Base-by-base conservation (phyloP, 768 basidiomycete species). In the Suillus ampliporus region DNA sequence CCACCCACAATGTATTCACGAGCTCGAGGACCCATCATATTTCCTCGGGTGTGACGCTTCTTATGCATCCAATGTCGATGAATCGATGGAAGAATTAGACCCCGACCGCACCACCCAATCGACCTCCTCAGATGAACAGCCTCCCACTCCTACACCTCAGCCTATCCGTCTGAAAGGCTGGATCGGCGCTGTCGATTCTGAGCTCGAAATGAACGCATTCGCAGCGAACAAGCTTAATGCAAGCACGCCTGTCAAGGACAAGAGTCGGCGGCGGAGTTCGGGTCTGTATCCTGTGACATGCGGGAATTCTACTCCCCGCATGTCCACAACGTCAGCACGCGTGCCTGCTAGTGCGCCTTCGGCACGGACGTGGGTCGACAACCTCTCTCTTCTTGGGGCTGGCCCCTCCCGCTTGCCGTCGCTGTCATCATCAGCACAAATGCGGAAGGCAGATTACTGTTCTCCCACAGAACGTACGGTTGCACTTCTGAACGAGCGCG, bases 401-500 rank as follows among this genome's bases (percentile, higher is more conserved):
- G 10, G 9, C 1, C 2, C 35, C 2, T 54, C 23, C 38, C 53
- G 9, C 10, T 21, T n/a, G 10, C 35, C 41, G 21, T 5, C 23
- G 21, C 41, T 21, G 35, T 17, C 52, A 17, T 44, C 63, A 53
- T 44, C 53, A 10, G 37, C 37, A 11, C 53, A 38, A 5, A 57
- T 21, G 37, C 21, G 57, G 48, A 64, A 43, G 28, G 31, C 60
- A 14, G 21, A 74, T 38, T 76, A 79, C 61, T 74, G 67, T 37
- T 79, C 79, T 2, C 77, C 81, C 7, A 76, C 76, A 43, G 73
- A 82, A 19, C 78, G 81, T 41, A 87, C 85, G 1, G 72, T 83
- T 19, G 77, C 82, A 14, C 78, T 90, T 8, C 63, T 89, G 19
- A 82, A 84, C 17, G 86, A 89, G 65, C 84, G 88, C 0, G 86